Conservation (phyloP, 495 filamentous ascomycete genomes). For the Cryomyces minteri region DNA sequence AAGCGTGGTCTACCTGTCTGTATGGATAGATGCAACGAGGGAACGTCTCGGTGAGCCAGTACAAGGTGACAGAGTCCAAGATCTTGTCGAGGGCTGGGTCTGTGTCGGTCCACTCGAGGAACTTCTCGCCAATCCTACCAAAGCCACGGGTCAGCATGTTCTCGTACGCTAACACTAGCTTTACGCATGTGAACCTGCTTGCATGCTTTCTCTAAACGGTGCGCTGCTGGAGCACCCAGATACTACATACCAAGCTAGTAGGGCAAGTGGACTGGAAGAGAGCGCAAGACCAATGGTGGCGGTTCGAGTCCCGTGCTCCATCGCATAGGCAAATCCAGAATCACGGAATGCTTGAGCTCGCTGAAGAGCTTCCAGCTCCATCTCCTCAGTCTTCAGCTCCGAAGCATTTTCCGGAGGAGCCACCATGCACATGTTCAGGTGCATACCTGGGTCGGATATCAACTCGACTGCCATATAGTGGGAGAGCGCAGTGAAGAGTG, state of each 20-base stretch:
- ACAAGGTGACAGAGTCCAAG: slow-evolving; percentile 36
- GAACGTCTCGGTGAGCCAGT: slow-evolving; percentile 47
- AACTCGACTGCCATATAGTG: too few relatives aligned
- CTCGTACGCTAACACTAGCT: too few relatives aligned
- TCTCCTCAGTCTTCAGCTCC: neutral
- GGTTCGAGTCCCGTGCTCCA: slow-evolving; percentile 35
- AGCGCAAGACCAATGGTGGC: slow-evolving; percentile 43
- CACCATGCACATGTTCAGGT: slow-evolving; percentile 7
- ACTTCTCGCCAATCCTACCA: slow-evolving; percentile 46
- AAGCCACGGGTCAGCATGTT: too few relatives aligned
- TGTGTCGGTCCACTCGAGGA: slow-evolving; percentile 41
- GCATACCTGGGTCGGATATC: too few relatives aligned
- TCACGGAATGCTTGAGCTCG: neutral
- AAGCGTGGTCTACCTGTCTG: slow-evolving; percentile 11
- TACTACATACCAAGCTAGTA: slow-evolving; percentile 42
- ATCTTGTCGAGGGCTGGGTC: slow-evolving; percentile 33
- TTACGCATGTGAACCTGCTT: too few relatives aligned
- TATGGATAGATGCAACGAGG: slow-evolving; percentile 39
- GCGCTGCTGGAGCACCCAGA: neutral
- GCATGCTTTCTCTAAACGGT: too few relatives aligned
- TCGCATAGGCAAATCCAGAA: neutral
- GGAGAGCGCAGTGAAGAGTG: slow-evolving; percentile 5
- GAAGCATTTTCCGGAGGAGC: slow-evolving; percentile 5
- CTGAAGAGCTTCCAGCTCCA: slow-evolving; percentile 4
- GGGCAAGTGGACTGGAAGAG: slow-evolving; percentile 35